Evolutionary conservation across 352 stramenopile species (phyloP), one percentile per base, ranked within the genome.

Genomic region (Phytopythium litorale): DNA sequence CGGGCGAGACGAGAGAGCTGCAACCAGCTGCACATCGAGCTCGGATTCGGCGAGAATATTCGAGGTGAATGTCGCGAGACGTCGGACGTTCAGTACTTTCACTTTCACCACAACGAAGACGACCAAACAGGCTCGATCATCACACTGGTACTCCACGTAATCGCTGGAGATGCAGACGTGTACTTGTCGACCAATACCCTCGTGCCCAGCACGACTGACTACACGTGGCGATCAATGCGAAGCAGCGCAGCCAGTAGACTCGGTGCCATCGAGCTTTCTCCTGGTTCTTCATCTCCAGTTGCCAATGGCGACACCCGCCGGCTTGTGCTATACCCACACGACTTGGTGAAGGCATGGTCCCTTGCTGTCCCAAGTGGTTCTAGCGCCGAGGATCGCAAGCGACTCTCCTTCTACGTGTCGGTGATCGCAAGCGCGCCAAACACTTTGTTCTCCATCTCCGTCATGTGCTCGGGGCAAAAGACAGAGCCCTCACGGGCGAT

Each of bases 151-250:
- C 70, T 92, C 32, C 71, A 87, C 43, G 56, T 76, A 0, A 23
- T 69, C 1, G 23, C 55, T 9, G 83, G 83, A 25, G 75, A 89
- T 21, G 81, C 78, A 3, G 79, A 89, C 40, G 55, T 87, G 43
- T 89, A 91, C 52, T 61, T 92, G 66, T 91, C 81, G 0, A 89
- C 78, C 0, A 67, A 87, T n/a, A 92, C 83, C 13, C 79, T 72
- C 55, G 79, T 78, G 3, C 83, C 81, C 15, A 89, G 81, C 51
- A 60, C 70, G 12, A 85, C 77, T 0, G 81, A 92, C 46, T 91
- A 81, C 51, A 89, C 84, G 83, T 92, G 83, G 83, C 71, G 76
- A 13, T 81, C 77, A 1, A 56, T 38, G 48, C 68, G 64, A 60
- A 69, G 37, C 21, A 42, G 68, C 53, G 51, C 55, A 60, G 7